Percentiles rank a stretch among this genome's conserved stretches.
Evolutionary conservation across 2,329 filamentous ascomycete genomes (phyloP).

Genomic region (Pestalotiopsis sp.): DNA sequence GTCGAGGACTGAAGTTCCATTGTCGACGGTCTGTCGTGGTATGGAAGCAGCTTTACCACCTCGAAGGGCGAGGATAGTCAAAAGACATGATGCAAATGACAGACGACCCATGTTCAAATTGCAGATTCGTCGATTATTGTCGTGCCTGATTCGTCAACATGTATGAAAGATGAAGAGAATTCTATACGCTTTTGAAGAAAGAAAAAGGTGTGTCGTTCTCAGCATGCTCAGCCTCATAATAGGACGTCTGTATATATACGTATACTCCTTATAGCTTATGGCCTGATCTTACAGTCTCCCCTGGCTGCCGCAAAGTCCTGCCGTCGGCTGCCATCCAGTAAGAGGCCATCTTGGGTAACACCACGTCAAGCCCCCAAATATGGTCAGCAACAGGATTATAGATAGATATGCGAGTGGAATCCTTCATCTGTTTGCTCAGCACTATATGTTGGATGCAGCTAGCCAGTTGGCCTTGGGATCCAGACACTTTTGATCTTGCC

Average conservation of each 20-base stretch:
- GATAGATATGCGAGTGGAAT: neutral
- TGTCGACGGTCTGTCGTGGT: neutral
- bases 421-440: too few species aligned
- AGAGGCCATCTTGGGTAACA: neutral
- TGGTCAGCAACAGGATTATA: neutral
- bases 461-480: too few species aligned
- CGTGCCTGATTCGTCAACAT: neutral
- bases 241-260: too few species aligned
- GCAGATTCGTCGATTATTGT: neutral
- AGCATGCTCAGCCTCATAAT: too few species aligned
- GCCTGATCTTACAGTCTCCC: neutral
- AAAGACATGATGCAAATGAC: neutral
- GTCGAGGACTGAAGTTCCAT: neutral
- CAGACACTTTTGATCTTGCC: too few species aligned
- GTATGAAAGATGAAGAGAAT: neutral
- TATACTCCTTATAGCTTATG: too few species aligned
- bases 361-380: neutral
- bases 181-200: too few species aligned
- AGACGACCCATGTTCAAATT: neutral
- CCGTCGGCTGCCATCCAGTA: neutral
- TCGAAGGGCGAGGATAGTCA: neutral
- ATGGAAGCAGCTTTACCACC: neutral
- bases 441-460: too few species aligned
- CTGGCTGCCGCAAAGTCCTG: neutral
- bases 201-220: too few species aligned